Evolutionary conservation across 2,329 filamentous ascomycete species (phyloP).

Genomic region (Paraconiothyrium sp.): DNA sequence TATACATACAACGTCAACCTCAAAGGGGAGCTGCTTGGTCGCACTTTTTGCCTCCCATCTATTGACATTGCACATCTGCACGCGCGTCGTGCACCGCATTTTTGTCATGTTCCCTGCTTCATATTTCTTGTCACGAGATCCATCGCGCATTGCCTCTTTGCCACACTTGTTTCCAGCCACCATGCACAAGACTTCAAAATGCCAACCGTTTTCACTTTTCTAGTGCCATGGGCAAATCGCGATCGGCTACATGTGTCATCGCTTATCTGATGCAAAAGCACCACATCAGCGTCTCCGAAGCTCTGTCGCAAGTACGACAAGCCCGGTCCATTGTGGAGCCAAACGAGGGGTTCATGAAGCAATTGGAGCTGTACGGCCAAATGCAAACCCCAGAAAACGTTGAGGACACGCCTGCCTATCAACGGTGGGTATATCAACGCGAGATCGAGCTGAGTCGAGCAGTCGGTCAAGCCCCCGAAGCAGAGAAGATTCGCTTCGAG

Average conservation of each 20-base stretch:
- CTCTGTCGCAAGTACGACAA: constrained; percentile 74
- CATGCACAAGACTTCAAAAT: constrained; percentile 35
- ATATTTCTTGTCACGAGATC: constrained; percentile 29
- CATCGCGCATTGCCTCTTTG: constrained; percentile 48
- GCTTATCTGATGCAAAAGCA: constrained; percentile 79
- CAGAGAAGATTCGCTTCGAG: constrained; percentile 81
- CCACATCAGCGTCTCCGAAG: constrained; percentile 66
- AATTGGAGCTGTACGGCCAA: constrained; percentile 85
- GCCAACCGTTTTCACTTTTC: constrained; percentile 43
- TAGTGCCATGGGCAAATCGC: constrained; percentile 96
- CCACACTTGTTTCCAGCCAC: constrained; percentile 42
- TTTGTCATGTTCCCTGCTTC: constrained; percentile 22
- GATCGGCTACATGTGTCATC: constrained; percentile 83
- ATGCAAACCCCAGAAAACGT: constrained; percentile 81
- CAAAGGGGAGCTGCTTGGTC: constrained; percentile 16
- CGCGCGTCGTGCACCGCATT: constrained; percentile 34
- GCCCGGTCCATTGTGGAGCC: constrained; percentile 83
- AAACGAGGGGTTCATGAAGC: constrained; percentile 89
- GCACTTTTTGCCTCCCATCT: constrained; percentile 14
- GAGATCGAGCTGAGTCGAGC: constrained; percentile 74
- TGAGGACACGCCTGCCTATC: constrained; percentile 78
- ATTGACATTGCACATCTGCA: constrained; percentile 19
- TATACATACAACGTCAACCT: constrained; percentile 45
- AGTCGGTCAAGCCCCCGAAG: constrained; percentile 79
- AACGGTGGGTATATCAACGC: constrained; percentile 76